A percentile compares a stretch with the other conserved stretches of the same genome.
phyloP scores from a whole-genome alignment of 371 early-diverging fungal species.

The Syncephalastrum racemosum region DNA sequence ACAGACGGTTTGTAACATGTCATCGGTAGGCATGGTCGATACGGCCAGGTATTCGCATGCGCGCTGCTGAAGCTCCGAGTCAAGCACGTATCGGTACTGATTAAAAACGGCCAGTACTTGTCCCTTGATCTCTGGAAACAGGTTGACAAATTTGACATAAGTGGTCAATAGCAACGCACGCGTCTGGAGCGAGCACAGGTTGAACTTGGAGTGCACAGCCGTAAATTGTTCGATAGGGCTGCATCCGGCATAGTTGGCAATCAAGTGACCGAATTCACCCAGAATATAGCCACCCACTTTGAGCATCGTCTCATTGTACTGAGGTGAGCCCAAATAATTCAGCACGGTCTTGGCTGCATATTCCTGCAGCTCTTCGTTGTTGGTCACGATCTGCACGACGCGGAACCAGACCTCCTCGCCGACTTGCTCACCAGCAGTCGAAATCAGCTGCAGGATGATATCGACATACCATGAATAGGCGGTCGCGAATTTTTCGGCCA shows the following conservation, averaged over 20 bases:
- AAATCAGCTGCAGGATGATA: constrained; percentile 91
- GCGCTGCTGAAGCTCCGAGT: constrained; percentile 94
- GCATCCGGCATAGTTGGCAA: constrained; percentile 82
- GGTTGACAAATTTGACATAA: constrained; percentile 90
- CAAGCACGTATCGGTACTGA: constrained; percentile 83
- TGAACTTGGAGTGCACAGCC: constrained; percentile 88
- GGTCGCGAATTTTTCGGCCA: constrained; percentile 96
- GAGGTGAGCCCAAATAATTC: constrained; percentile 75
- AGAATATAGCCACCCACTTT: constrained; percentile 95
- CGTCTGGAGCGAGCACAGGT: constrained; percentile 75
- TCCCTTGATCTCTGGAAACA: constrained; percentile 95
- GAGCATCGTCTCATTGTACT: constrained; percentile 91
- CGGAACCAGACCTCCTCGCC: constrained; percentile 97
- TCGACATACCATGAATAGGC: constrained; percentile 98
- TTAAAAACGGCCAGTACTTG: constrained; percentile 83
- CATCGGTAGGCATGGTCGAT: constrained; percentile 78
- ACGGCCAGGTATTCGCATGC: constrained; percentile 94
- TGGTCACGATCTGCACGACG: constrained; percentile 92
- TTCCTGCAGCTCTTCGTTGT: constrained; percentile 91
- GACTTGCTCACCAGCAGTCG: constrained; percentile 94
- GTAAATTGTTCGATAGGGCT: constrained; percentile 92
- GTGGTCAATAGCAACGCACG: constrained; percentile 88
- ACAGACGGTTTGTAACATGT: constrained; percentile 88
- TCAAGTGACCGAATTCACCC: constrained; percentile 95
- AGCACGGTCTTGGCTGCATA: constrained; percentile 90